phyloP scores from a whole-genome alignment of 768 basidiomycete genomes.

The Kwoniella sp. region DNA sequence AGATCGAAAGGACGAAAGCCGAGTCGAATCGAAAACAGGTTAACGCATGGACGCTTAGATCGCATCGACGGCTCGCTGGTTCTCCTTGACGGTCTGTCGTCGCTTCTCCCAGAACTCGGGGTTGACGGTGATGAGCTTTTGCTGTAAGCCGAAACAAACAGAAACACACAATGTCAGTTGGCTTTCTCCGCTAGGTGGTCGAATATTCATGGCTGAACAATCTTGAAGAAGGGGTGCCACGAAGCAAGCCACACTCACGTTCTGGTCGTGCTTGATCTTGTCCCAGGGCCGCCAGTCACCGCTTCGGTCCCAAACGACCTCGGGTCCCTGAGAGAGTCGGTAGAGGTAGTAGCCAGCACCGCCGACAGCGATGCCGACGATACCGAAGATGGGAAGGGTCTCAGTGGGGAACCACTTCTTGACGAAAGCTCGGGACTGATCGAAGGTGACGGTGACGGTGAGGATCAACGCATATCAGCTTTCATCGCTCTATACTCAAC shows the following conservation, averaged over 20 bases:
- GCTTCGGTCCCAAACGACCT: slow-evolving; percentile 64
- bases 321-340: slow-evolving; percentile 64
- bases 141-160: slow-evolving; percentile 1
- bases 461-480: neutral
- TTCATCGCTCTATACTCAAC: neutral
- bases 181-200: neutral
- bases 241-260: slow-evolving; percentile 42
- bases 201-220: no score
- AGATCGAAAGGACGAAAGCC: no score
- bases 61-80: slow-evolving; percentile 21
- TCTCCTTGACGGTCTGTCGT: slow-evolving; percentile 10
- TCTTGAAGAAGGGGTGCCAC: neutral
- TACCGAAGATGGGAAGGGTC: slow-evolving; percentile 57
- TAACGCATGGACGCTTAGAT: slow-evolving; percentile 13
- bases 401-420: slow-evolving; percentile 72
- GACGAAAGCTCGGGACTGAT: slow-evolving; percentile 23
- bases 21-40: neutral
- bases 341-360: slow-evolving; percentile 71
- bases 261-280: slow-evolving; percentile 61
- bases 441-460: no score
- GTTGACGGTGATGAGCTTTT: slow-evolving; percentile 28
- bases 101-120: slow-evolving; percentile 30
- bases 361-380: slow-evolving; percentile 60
- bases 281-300: slow-evolving; percentile 89
- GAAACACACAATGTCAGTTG: neutral